Evolutionary conservation across 768 basidiomycete species (phyloP).

Genomic region (Lepiota subincarnata): DNA sequence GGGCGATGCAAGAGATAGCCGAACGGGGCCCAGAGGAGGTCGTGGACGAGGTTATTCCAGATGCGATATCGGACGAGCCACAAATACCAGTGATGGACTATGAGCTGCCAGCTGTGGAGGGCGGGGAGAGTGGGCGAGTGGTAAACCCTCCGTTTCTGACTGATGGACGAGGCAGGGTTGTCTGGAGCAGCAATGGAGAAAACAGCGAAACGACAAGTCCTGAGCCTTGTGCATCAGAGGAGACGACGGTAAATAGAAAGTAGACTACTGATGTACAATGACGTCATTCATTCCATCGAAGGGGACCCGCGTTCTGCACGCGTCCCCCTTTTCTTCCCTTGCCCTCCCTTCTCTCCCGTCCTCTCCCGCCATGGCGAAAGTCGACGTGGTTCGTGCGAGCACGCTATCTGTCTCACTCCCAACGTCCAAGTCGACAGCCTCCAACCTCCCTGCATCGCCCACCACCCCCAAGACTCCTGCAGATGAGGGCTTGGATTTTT

Average conservation of each 20-base stretch:
- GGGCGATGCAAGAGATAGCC: not conserved
- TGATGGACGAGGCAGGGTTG: conserved; percentile 61
- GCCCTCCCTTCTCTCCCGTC: conserved; percentile 11
- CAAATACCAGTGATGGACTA: not conserved
- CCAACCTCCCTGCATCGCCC: conserved; percentile 22
- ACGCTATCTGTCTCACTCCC: conserved; percentile 30
- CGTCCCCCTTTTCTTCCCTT: not conserved
- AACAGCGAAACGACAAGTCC: conserved; percentile 7
- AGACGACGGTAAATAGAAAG: conserved; percentile 1
- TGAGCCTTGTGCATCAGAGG: conserved; percentile 4
- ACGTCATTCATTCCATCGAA: conserved; percentile 1
- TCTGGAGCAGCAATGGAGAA: conserved; percentile 32
- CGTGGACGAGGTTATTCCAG: conserved; percentile 1
- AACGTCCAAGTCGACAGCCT: conserved; percentile 5
- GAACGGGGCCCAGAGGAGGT: conserved; percentile 1
- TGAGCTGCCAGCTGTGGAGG: not conserved
- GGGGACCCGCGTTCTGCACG: conserved; percentile 10
- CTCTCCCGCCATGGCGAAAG: conserved; percentile 19
- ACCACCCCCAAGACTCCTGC: conserved; percentile 84
- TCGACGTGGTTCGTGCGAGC: conserved; percentile 20
- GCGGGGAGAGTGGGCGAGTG: not conserved
- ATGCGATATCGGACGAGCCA: not conserved
- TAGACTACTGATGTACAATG: not conserved
- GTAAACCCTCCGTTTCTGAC: conserved; percentile 53
- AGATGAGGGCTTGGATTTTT: conserved; percentile 89